These are phyloP conservation scores for Xerocomellus amylosporus DNA, from an alignment of 768 basidiomycete species.

Conservation along the genomic window DNA sequence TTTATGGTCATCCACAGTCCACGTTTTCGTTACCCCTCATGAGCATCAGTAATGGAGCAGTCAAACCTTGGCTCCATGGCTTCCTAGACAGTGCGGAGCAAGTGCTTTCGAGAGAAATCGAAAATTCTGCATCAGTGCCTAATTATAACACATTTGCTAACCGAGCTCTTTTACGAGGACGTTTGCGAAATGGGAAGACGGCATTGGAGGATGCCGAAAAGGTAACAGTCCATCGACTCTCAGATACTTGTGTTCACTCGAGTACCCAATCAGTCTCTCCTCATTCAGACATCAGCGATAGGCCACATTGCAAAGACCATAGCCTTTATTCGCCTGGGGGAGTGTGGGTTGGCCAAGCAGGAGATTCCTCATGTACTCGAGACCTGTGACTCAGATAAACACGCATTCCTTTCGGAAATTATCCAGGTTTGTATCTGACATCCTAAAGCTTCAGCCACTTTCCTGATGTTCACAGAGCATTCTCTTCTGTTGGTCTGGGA, in stretches of 20 bases:
- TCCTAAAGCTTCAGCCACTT: not conserved
- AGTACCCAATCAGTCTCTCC: constrained; percentile 7
- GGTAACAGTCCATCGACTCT: not conserved
- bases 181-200: not conserved
- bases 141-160: constrained; percentile 12
- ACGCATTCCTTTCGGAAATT: constrained; percentile 4
- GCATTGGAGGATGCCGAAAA: constrained; percentile 13
- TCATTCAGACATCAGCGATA: constrained; percentile 10
- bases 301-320: constrained; percentile 14
- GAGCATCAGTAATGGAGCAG: constrained; percentile 16
- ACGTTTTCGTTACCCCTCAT: constrained; percentile 14
- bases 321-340: constrained; percentile 3
- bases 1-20: not conserved
- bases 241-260: not conserved
- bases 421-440: constrained; percentile 8
- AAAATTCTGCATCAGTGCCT: not conserved
- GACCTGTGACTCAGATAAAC: not conserved
- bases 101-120: constrained; percentile 12
- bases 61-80: constrained; percentile 19
- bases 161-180: constrained; percentile 14
- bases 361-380: constrained; percentile 1
- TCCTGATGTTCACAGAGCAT: constrained; percentile 7
- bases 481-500: constrained; percentile 10
- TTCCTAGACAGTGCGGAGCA: constrained; percentile 7
- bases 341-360: not conserved